Evolutionary conservation across 148 eudicot genomes (phyloP).

Genomic region (Rhododendron simsii): DNA sequence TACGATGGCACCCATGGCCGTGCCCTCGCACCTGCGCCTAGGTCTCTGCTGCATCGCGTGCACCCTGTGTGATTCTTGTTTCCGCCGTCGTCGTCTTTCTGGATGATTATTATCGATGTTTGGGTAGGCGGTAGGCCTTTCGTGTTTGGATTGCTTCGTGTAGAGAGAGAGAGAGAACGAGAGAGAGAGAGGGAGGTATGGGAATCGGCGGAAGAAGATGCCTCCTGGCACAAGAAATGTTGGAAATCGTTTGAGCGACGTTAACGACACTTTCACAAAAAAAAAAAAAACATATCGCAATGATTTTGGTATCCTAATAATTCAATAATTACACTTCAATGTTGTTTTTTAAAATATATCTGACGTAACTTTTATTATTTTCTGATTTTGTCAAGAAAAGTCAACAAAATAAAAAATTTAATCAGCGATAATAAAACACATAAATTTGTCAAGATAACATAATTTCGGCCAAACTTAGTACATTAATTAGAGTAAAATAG

Average conservation of each 20-base stretch:
- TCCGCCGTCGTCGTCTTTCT: neutral
- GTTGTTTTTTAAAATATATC: too few species aligned
- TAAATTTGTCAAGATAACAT: too few species aligned
- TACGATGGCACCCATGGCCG: conserved; percentile 83
- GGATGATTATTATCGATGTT: neutral
- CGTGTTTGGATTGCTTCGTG: neutral
- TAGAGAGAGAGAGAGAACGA: neutral
- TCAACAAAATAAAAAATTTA: too few species aligned
- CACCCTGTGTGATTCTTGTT: neutral
- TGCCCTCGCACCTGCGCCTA: conserved; percentile 78
- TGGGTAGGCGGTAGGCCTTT: neutral
- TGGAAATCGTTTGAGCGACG: neutral
- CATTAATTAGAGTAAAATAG: too few species aligned
- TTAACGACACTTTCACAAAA: neutral
- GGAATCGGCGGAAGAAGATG: conserved; percentile 8
- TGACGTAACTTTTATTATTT: too few species aligned
- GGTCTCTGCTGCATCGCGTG: conserved; percentile 46
- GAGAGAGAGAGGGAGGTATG: neutral
- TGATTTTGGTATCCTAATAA: too few species aligned
- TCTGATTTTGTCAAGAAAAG: too few species aligned
- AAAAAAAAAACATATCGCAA: too few species aligned
- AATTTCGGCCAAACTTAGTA: too few species aligned
- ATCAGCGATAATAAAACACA: too few species aligned
- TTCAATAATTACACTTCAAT: too few species aligned
- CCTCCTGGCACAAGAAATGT: conserved; percentile 14